These are phyloP conservation scores for Handroanthus guayacan DNA, from an alignment of 257 asterid genomes.

Conservation along the genomic window DNA sequence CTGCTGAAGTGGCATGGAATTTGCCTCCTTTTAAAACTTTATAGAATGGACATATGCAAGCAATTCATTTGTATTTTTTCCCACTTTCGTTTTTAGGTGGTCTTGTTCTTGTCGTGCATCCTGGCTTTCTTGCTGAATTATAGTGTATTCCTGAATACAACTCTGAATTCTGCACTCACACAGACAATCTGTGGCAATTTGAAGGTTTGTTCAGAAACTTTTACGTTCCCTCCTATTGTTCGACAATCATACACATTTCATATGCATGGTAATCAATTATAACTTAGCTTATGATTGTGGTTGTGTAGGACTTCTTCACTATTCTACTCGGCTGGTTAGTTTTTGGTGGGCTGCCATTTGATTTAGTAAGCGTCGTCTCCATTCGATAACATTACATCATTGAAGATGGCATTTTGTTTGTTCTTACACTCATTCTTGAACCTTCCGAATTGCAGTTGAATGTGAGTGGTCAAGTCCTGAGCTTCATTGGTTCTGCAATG, in stretches of 20 bases:
- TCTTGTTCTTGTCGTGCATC: constrained; percentile 79
- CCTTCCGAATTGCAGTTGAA: constrained; percentile 63
- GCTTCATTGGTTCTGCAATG: constrained; percentile 81
- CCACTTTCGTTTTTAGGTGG: constrained; percentile 53
- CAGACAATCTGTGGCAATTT: constrained; percentile 96
- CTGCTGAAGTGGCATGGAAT: constrained; percentile 1
- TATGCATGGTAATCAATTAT: neutral
- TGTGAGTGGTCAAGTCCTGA: constrained; percentile 75
- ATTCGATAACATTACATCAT: too few relatives aligned
- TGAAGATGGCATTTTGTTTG: too few relatives aligned
- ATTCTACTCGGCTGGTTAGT: constrained; percentile 80
- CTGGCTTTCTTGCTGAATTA: constrained; percentile 89
- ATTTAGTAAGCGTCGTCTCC: constrained; percentile 59
- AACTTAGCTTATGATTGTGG: constrained; percentile 6
- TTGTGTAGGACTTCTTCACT: constrained; percentile 85
- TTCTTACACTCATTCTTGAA: too few relatives aligned
- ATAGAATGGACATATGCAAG: neutral
- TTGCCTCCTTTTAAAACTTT: neutral
- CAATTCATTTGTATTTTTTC: neutral
- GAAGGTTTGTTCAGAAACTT: constrained; percentile 63
- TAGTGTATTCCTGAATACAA: constrained; percentile 82
- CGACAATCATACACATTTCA: neutral
- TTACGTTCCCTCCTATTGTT: constrained; percentile 2
- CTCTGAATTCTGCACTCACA: constrained; percentile 91
- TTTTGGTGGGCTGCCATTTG: constrained; percentile 95